These are phyloP conservation scores for Entamoeba invadens DNA, from an alignment of 208 protist genomes.

Conservation along the genomic window DNA sequence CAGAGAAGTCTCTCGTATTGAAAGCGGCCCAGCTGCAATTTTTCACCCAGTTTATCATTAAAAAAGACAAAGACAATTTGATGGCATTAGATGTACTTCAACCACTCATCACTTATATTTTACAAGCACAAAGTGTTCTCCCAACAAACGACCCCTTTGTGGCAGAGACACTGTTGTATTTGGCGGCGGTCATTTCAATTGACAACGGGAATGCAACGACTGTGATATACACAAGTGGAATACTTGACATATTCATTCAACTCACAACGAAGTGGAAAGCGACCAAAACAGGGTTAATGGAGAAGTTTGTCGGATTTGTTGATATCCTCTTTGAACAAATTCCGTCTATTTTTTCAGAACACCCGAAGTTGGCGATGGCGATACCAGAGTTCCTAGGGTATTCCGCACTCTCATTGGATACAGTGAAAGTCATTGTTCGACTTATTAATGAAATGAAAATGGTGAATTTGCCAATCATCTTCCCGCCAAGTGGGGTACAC, in stretches of 20 bases:
- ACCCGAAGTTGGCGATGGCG: background rate
- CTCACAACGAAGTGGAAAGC: background rate
- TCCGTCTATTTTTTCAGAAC: background rate
- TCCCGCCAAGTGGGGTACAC: background rate
- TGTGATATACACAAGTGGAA: background rate
- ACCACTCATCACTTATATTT: background rate
- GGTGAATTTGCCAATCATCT: background rate
- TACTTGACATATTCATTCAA: background rate
- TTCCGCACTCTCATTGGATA: background rate
- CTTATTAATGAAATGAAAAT: background rate
- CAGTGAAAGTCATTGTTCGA: background rate
- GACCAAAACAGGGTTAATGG: background rate
- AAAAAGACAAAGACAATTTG: background rate
- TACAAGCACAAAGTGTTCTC: background rate
- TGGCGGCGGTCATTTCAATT: background rate
- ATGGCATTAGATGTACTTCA: background rate
- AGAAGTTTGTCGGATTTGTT: background rate
- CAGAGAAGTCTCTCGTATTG: background rate
- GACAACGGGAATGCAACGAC: background rate
- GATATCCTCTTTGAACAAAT: background rate
- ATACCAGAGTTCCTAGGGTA: background rate
- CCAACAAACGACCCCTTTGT: background rate
- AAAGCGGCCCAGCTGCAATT: background rate
- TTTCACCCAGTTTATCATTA: background rate
- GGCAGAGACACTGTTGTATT: background rate